These are phyloP conservation scores for Alternaria sp. DNA, from an alignment of 2,329 filamentous ascomycete genomes.

Conservation along the genomic window DNA sequence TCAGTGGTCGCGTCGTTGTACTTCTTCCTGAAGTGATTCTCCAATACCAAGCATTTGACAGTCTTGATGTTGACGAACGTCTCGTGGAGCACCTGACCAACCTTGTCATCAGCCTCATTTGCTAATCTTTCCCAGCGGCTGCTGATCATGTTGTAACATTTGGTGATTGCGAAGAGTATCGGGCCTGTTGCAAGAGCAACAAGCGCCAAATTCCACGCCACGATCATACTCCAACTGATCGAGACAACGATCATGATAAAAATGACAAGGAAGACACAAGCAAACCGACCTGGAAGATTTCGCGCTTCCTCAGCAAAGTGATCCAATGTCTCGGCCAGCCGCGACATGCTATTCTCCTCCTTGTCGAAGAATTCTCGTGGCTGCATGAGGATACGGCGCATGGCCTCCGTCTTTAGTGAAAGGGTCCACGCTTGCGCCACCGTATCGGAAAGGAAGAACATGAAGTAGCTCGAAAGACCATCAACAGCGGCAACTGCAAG, in stretches of 20 bases:
- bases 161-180: conserved; percentile 71
- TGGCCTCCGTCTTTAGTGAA: conserved; percentile 70
- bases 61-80: conserved; percentile 81
- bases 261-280: conserved; percentile 73
- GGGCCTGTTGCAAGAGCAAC: conserved; percentile 76
- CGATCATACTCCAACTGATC: conserved; percentile 74
- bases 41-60: conserved; percentile 77
- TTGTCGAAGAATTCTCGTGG: conserved; percentile 80
- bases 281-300: conserved; percentile 80
- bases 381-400: conserved; percentile 76
- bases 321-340: conserved; percentile 76
- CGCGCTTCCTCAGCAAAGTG: conserved; percentile 87
- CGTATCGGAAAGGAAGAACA: conserved; percentile 75
- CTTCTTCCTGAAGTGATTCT: conserved; percentile 73
- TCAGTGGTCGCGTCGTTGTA: conserved; percentile 62
- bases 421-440: conserved; percentile 81
- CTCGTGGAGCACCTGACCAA: conserved; percentile 73
- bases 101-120: conserved; percentile 68
- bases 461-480: conserved; percentile 68
- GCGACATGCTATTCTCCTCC: conserved; percentile 68
- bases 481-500: conserved; percentile 73
- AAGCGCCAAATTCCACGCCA: conserved; percentile 82
- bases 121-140: conserved; percentile 75
- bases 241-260: conserved; percentile 73
- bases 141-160: conserved; percentile 70